These are phyloP conservation scores for Diatrype stigma DNA, from an alignment of 2,329 filamentous ascomycete species.

Conservation along the genomic window DNA sequence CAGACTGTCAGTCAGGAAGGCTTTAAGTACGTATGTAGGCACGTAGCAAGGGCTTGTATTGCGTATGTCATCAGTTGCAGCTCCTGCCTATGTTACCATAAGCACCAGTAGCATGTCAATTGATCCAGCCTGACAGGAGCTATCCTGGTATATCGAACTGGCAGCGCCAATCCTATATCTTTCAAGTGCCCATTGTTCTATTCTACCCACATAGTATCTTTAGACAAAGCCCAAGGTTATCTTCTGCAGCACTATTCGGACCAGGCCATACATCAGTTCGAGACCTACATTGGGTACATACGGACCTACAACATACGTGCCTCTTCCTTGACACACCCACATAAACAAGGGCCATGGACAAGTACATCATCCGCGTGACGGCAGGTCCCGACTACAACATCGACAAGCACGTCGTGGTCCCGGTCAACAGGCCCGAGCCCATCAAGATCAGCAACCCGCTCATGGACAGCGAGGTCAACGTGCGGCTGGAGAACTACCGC, in stretches of 20 bases:
- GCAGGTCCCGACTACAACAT: conserved; percentile 74
- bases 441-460: conserved; percentile 59
- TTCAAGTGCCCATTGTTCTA: too few relatives aligned
- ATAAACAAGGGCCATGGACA: conserved; percentile 51
- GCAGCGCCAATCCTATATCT: too few relatives aligned
- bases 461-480: conserved; percentile 64
- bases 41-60: neutral
- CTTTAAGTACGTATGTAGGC: neutral
- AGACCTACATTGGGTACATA: too few relatives aligned
- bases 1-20: too few relatives aligned
- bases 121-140: too few relatives aligned
- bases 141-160: too few relatives aligned
- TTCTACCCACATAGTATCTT: too few relatives aligned
- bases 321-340: neutral
- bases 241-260: too few relatives aligned
- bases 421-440: conserved; percentile 66
- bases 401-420: conserved; percentile 66
- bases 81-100: neutral
- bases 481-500: conserved; percentile 64
- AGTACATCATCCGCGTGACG: conserved; percentile 78
- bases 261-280: too few relatives aligned
- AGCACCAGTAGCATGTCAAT: neutral
- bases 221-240: too few relatives aligned
- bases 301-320: too few relatives aligned
- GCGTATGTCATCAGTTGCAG: too few relatives aligned